Evolutionary conservation across 2,329 filamentous ascomycete genomes (phyloP).

Genomic region (Aspergillus cejpii): DNA sequence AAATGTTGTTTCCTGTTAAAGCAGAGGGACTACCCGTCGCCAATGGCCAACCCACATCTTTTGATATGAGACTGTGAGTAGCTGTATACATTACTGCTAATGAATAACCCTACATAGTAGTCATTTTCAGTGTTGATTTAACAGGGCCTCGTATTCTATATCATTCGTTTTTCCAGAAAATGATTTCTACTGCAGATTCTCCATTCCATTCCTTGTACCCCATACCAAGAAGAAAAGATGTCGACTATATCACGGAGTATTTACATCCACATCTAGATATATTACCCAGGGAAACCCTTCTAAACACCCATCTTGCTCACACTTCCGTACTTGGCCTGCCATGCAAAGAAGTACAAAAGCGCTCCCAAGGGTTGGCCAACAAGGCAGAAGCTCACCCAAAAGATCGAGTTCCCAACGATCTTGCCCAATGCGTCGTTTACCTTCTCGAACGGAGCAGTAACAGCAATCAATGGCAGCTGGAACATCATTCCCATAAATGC

Average conservation of each 20-base stretch:
- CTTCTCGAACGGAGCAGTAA: slow-evolving; percentile 74
- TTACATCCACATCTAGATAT: background rate
- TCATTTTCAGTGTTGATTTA: too few relatives aligned
- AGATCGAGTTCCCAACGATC: slow-evolving; percentile 83
- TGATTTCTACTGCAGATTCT: too few relatives aligned
- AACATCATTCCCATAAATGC: slow-evolving; percentile 92
- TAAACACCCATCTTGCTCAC: slow-evolving; percentile 46
- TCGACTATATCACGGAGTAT: background rate
- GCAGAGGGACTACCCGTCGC: too few relatives aligned
- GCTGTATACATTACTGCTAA: too few relatives aligned
- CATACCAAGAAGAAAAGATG: too few relatives aligned
- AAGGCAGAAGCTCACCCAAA: slow-evolving; percentile 94
- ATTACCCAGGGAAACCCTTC: background rate
- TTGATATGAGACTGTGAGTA: too few relatives aligned
- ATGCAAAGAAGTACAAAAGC: slow-evolving; percentile 92
- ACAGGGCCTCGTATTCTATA: too few relatives aligned
- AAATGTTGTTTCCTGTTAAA: too few relatives aligned
- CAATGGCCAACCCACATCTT: too few relatives aligned
- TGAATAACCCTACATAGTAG: too few relatives aligned
- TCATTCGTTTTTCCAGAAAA: too few relatives aligned
- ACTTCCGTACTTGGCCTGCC: slow-evolving; percentile 95
- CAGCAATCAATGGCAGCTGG: slow-evolving; percentile 77
- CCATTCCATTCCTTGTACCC: too few relatives aligned
- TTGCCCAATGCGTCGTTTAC: slow-evolving; percentile 68
- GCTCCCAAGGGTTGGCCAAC: slow-evolving; percentile 91